Evolutionary conservation across 768 basidiomycete genomes (phyloP).

Genomic region (Trametes coccinea): DNA sequence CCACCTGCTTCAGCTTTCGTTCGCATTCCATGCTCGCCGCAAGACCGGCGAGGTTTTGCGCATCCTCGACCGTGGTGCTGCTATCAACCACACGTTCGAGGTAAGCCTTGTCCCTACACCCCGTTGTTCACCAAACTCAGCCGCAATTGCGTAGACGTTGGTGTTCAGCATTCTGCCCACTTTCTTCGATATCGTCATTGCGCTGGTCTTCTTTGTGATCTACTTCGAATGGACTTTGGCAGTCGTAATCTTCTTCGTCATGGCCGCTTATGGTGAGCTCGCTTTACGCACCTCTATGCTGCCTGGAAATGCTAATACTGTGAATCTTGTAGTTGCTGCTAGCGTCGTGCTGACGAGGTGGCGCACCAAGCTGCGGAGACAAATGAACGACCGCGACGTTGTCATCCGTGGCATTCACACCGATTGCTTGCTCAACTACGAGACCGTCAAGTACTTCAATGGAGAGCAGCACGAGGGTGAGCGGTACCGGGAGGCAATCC

Average conservation of each 20-base stretch:
- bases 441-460: conserved; percentile 89
- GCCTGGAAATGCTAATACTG: conserved; percentile 8
- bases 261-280: conserved; percentile 69
- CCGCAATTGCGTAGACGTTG: conserved; percentile 50
- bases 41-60: conserved; percentile 87
- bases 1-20: conserved; percentile 83
- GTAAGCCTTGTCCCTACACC: conserved; percentile 33
- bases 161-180: conserved; percentile 86
- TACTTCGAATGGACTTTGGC: conserved; percentile 69
- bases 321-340: conserved; percentile 41
- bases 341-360: conserved; percentile 64
- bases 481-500: conserved; percentile 70
- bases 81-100: conserved; percentile 82
- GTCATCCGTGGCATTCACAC: conserved; percentile 81
- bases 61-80: conserved; percentile 80
- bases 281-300: neutral
- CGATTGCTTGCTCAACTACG: conserved; percentile 78
- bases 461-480: conserved; percentile 78
- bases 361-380: conserved; percentile 71
- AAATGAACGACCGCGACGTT: conserved; percentile 83
- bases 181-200: conserved; percentile 75
- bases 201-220: conserved; percentile 63
- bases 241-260: conserved; percentile 66
- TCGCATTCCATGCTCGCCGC: conserved; percentile 77
- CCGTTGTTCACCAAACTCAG: neutral